Conservation (phyloP, 805 yeast species). For the Pichia nakasei region DNA sequence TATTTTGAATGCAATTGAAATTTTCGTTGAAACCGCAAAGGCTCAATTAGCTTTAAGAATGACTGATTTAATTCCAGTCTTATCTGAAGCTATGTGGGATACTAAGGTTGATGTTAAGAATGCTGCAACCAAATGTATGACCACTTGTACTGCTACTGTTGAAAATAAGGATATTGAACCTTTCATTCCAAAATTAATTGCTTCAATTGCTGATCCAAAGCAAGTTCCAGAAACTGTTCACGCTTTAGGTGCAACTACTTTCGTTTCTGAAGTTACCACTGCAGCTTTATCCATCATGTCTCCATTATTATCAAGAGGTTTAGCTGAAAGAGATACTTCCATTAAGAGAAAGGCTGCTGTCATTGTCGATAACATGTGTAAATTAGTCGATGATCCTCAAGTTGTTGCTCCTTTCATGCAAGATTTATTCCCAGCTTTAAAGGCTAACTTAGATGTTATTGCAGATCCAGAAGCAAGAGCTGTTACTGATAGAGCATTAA, state of each 20-base stretch:
- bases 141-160: slow-evolving; percentile 93
- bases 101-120: slow-evolving; percentile 97
- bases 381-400: slow-evolving; percentile 99
- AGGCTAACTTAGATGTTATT: slow-evolving; percentile 87
- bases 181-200: slow-evolving; percentile 95
- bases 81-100: slow-evolving; percentile 99
- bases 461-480: slow-evolving; percentile 99
- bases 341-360: slow-evolving; percentile 99
- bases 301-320: slow-evolving; percentile 97
- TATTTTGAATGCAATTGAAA: slow-evolving; percentile 73
- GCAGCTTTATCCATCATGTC: slow-evolving; percentile 99
- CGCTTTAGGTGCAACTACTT: slow-evolving; percentile 98
- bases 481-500: slow-evolving; percentile 93
- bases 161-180: slow-evolving; percentile 99
- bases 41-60: slow-evolving; percentile 95
- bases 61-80: slow-evolving; percentile 98
- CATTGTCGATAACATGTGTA: slow-evolving; percentile 99
- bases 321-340: slow-evolving; percentile 98
- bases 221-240: slow-evolving; percentile 99
- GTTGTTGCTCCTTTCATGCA: slow-evolving; percentile 98
- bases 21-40: slow-evolving; percentile 89
- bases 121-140: slow-evolving; percentile 92
- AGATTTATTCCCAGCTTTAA: slow-evolving; percentile 92
- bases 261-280: slow-evolving; percentile 98
- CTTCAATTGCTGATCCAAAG: slow-evolving; percentile 93